Conservation (phyloP, 1,284 basidiomycete genomes). For the Heterobasidion occidentale region DNA sequence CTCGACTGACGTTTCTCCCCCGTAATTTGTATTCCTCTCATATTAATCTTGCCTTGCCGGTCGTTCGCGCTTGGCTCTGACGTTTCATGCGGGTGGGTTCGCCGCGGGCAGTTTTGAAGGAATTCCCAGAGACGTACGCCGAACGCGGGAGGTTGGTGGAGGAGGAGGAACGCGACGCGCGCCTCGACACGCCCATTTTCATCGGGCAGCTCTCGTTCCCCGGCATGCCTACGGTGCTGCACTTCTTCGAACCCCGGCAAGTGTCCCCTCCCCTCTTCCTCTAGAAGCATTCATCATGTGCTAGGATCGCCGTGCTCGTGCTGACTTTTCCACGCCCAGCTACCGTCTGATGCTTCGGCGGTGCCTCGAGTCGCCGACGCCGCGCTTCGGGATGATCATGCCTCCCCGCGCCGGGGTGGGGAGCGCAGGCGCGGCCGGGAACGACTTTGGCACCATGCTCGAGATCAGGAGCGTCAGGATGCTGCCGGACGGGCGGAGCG, state of each 20-base stretch:
- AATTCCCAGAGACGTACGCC: conserved; percentile 50
- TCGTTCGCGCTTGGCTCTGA: not conserved
- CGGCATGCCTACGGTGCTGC: conserved; percentile 81
- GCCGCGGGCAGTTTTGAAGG: conserved; percentile 43
- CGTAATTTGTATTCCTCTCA: not conserved
- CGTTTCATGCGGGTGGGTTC: not conserved
- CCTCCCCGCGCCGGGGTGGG: conserved; percentile 32
- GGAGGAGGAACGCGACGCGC: conserved; percentile 68
- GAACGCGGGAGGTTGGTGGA: conserved; percentile 55
- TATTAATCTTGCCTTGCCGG: not conserved
- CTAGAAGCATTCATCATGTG: not conserved
- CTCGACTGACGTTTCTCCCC: too few relatives aligned
- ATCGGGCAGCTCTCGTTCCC: conserved; percentile 88
- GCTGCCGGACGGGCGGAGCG: conserved; percentile 82
- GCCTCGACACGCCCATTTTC: conserved; percentile 86
- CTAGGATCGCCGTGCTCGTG: conserved; percentile 3
- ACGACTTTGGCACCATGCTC: conserved; percentile 89
- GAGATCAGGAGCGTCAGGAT: conserved; percentile 84
- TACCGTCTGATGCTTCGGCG: conserved; percentile 92
- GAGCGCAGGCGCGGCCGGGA: conserved; percentile 40
- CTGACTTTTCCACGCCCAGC: conserved; percentile 16
- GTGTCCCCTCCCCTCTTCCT: conserved; percentile 4
- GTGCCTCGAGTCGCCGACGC: conserved; percentile 69
- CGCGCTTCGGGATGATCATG: conserved; percentile 89
- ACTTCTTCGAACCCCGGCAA: conserved; percentile 85